phyloP scores from a whole-genome alignment of 257 asterid species.

The Nicotiana tomentosiformis region DNA sequence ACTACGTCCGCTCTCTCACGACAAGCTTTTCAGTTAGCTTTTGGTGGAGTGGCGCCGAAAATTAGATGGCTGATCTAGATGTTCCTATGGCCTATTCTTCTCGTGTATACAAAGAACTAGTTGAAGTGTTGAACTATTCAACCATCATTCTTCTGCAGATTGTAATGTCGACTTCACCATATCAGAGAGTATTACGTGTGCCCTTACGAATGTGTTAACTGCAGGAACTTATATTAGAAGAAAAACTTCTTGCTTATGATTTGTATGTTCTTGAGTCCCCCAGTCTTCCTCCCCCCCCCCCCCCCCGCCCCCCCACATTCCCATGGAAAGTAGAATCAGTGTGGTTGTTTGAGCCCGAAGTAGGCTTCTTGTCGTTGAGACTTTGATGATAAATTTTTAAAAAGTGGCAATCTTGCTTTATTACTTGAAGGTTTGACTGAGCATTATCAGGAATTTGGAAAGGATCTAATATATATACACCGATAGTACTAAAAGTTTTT shows the following conservation, averaged over 20 bases:
- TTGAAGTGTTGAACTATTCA: background rate
- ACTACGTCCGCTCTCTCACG: constrained; percentile 87
- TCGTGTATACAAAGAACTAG: background rate
- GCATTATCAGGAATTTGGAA: background rate
- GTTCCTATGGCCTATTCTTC: background rate
- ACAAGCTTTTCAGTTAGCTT: constrained; percentile 95
- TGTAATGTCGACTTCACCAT: background rate
- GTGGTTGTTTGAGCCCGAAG: background rate
- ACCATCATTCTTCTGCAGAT: background rate
- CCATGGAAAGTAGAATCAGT: background rate
- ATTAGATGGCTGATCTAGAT: background rate
- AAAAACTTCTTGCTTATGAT: background rate
- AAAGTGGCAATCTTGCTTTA: background rate
- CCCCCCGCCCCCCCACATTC: too few relatives aligned
- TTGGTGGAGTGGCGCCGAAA: constrained; percentile 68
- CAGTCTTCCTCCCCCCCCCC: background rate
- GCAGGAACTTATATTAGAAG: background rate
- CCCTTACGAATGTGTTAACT: background rate
- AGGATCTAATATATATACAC: too few relatives aligned
- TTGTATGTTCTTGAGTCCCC: background rate
- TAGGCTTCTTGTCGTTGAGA: background rate
- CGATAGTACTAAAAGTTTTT: too few relatives aligned
- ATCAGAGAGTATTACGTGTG: too few relatives aligned
- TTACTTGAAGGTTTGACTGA: background rate
- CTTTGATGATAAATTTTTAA: background rate